Base-by-base conservation (phyloP, 495 filamentous ascomycete genomes). In the Talaromyces thailandensis region DNA sequence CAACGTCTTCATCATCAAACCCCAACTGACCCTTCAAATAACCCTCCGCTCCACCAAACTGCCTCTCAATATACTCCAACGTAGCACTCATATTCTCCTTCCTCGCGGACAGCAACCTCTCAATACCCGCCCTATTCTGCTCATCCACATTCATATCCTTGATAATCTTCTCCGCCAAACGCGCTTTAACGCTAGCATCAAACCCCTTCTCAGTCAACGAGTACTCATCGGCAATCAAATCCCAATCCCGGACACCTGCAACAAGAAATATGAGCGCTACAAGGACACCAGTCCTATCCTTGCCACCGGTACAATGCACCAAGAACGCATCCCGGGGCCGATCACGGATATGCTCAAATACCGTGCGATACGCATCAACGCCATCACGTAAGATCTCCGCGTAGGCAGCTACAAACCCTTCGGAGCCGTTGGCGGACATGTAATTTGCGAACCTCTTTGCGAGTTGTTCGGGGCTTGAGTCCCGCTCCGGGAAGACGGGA, bases 271-370 rank as follows among this genome's bases (percentile, higher is more conserved):
- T 68, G 1, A 88, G 62, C 5, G 81, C 82, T 5, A 83, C 73
- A 9, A 87, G 67, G 1, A 87, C 81, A 3, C 86, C 86, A 0
- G 86, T 87, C n/a, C 86, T 78, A 63, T 88, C 85, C 63, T 86
- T 83, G 6, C 86, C 86, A 84, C 83, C 82, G n/a, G 80, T 84
- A 64, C 87, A 90, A 72, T 87, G 79, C 61, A 83, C 78, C 61
- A 85, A 69, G 59, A 82, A 69, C 8, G 76, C 72, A 53, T 77
- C 73, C 29, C 69, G 24, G 1, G 72, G 73, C 11, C 66, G 56
- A 64, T 80, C 78, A 55, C 70, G 67, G 21, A 81, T 70, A 68
- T 78, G 74, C 61, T 67, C 66, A 60, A 82, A 76, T 1, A 77
- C 69, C 29, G 62, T 60, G 23, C 61, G 59, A 55, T 76, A 73